Conservation (phyloP, 2,329 filamentous ascomycete species). For the Colletotrichum truncatum region DNA sequence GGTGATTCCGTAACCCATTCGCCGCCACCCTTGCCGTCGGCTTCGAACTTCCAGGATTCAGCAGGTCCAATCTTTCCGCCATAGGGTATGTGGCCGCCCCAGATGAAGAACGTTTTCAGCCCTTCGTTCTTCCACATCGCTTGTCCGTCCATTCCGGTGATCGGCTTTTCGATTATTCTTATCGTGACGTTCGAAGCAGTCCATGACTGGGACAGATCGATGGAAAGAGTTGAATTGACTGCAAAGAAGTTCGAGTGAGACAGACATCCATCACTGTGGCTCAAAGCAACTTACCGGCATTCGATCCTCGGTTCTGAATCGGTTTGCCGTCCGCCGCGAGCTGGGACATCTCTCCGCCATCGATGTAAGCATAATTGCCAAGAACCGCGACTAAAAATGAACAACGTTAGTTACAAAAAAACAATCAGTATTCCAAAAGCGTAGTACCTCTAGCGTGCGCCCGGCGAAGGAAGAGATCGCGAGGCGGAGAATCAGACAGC, state of each 20-base stretch:
- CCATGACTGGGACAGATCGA: constrained; percentile 28
- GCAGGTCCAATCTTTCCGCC: neutral
- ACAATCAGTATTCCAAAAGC: no score
- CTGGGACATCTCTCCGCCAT: constrained; percentile 45
- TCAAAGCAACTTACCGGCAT: neutral
- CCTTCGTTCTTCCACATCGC: constrained; percentile 10
- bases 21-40: constrained; percentile 21
- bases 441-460: neutral
- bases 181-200: constrained; percentile 6
- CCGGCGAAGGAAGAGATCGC: neutral
- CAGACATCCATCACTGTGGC: neutral
- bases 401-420: neutral
- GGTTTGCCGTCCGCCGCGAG: neutral
- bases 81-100: constrained; percentile 18
- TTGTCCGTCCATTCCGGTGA: constrained; percentile 1
- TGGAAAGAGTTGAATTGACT: constrained; percentile 29
- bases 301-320: neutral
- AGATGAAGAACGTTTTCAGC: constrained; percentile 13
- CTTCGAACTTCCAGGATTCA: constrained; percentile 24
- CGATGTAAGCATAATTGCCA: constrained; percentile 47
- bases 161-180: neutral
- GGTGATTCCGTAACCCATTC: constrained; percentile 16
- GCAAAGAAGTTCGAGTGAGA: neutral
- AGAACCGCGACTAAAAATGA: constrained; percentile 32
- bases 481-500: neutral